Evolutionary conservation across 352 stramenopile genomes (phyloP).

Genomic region (Phytophthora pistaciae): DNA sequence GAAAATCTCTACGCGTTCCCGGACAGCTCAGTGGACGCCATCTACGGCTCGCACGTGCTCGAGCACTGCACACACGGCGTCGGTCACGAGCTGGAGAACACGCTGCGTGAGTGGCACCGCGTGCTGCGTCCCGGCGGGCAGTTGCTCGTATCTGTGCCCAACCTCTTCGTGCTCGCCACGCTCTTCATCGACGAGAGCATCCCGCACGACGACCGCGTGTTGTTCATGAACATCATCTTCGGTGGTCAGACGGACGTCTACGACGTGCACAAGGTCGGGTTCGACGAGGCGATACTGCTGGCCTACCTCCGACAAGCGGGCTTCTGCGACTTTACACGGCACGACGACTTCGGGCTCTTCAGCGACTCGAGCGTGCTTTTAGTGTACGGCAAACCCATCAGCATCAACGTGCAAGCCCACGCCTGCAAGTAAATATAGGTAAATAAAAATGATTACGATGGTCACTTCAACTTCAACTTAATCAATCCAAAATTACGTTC

Average conservation of each 20-base stretch:
- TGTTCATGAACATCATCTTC: slow-evolving; percentile 82
- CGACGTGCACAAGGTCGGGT: slow-evolving; percentile 86
- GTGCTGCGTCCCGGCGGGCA: slow-evolving; percentile 66
- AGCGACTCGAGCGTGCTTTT: slow-evolving; percentile 54
- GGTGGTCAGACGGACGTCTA: slow-evolving; percentile 70
- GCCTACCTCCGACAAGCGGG: slow-evolving; percentile 51
- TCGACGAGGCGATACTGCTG: slow-evolving; percentile 63
- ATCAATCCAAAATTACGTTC: not conserved
- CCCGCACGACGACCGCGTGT: slow-evolving; percentile 58
- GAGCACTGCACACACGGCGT: slow-evolving; percentile 80
- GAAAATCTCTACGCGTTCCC: slow-evolving; percentile 75
- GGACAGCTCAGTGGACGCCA: slow-evolving; percentile 56
- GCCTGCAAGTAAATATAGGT: slow-evolving; percentile 9
- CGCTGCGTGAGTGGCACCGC: slow-evolving; percentile 77
- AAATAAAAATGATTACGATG: not conserved
- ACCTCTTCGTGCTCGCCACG: slow-evolving; percentile 63
- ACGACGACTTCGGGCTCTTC: slow-evolving; percentile 67
- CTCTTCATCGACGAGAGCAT: slow-evolving; percentile 71
- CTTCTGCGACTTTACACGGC: slow-evolving; percentile 65
- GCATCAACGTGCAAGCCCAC: slow-evolving; percentile 65
- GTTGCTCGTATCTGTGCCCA: slow-evolving; percentile 71
- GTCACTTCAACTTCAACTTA: not conserved
- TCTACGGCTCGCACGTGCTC: slow-evolving; percentile 84
- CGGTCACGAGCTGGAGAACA: slow-evolving; percentile 50
- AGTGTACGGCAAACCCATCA: slow-evolving; percentile 61